Conservation (phyloP, 768 basidiomycete species). For the Suillus paluster region DNA sequence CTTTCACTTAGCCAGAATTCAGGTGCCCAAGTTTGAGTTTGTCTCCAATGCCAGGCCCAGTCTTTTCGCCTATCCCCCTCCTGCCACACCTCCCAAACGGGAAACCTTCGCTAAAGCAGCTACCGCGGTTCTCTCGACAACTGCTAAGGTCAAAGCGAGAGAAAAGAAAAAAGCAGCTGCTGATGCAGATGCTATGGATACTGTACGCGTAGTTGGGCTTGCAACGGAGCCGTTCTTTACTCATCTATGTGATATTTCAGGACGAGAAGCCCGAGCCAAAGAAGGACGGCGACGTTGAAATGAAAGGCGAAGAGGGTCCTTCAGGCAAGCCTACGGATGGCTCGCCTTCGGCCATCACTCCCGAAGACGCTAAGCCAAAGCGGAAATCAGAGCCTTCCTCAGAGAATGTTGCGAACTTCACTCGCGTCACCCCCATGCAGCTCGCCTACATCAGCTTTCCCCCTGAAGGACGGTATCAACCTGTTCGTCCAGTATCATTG, state of each 20-base stretch:
- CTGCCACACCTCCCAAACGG: conserved; percentile 88
- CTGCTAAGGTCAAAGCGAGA: conserved; percentile 94
- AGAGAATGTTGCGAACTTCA: conserved; percentile 84
- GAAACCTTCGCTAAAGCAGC: conserved; percentile 92
- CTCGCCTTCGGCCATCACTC: conserved; percentile 56
- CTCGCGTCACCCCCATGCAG: conserved; percentile 91
- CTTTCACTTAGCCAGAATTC: neutral
- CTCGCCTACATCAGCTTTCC: conserved; percentile 86
- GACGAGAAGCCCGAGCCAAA: conserved; percentile 58
- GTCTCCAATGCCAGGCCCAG: conserved; percentile 89
- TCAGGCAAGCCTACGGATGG: conserved; percentile 55
- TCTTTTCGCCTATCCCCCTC: conserved; percentile 89
- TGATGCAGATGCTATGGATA: conserved; percentile 82
- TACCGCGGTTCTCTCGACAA: conserved; percentile 94
- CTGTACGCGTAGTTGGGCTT: conserved; percentile 51
- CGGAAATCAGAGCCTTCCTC: conserved; percentile 76
- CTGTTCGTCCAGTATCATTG: conserved; percentile 80
- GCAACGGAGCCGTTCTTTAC: neutral
- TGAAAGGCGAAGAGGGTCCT: conserved; percentile 69
- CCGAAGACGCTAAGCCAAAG: conserved; percentile 48
- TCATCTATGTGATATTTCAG: conserved; percentile 36
- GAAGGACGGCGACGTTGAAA: conserved; percentile 72
- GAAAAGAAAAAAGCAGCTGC: conserved; percentile 90
- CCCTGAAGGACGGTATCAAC: conserved; percentile 78
- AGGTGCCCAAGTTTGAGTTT: conserved; percentile 95